These are phyloP conservation scores for Fraxinus sp. DNA, from an alignment of 305 asterid species.

Conservation along the genomic window DNA sequence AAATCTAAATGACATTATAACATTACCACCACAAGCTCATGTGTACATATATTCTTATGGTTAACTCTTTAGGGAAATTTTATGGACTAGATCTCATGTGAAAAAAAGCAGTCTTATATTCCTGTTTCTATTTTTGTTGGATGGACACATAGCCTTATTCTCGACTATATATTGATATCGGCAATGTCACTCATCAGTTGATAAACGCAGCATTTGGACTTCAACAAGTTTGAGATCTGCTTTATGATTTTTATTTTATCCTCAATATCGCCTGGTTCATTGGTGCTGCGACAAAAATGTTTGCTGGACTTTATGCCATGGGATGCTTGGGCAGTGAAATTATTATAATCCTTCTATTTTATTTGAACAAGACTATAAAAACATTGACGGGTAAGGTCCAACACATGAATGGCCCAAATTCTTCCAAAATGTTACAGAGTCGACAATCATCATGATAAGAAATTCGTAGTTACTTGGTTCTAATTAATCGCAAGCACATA, in stretches of 20 bases:
- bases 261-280: background rate
- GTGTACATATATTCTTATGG: conserved; percentile 18
- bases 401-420: background rate
- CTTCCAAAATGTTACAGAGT: background rate
- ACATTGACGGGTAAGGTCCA: background rate
- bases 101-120: background rate
- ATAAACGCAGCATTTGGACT: background rate
- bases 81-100: background rate
- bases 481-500: background rate
- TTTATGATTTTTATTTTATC: background rate
- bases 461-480: background rate
- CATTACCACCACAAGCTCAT: conserved; percentile 13
- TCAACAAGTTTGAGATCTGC: background rate
- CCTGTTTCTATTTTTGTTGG: background rate
- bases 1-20: conserved; percentile 30
- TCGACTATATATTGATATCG: background rate
- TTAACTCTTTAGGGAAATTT: background rate
- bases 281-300: background rate
- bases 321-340: background rate
- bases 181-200: background rate
- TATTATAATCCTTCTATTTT: background rate
- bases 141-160: background rate
- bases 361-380: background rate
- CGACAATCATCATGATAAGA: background rate
- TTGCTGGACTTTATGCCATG: background rate